Base-by-base conservation (phyloP, 2,329 filamentous ascomycete genomes). In the Pyrenochaeta sp. region DNA sequence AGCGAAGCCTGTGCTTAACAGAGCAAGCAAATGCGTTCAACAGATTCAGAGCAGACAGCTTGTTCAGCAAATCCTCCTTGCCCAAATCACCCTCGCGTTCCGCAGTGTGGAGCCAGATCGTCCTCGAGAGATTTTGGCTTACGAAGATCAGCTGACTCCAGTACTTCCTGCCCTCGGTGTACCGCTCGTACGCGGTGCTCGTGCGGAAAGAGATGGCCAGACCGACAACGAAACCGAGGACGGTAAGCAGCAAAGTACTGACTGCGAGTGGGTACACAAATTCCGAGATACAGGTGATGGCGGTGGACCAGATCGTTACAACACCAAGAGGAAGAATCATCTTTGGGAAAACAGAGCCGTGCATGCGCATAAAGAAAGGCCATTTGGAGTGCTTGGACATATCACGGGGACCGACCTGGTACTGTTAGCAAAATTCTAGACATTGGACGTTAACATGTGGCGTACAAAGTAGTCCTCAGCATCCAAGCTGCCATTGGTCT, bases 191-290 rank as follows among this genome's bases (percentile, higher is more conserved):
- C 9, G 90, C 90, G 7, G 89, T 91, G 2, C 88, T 87, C 58
- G 84, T 90, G 53, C 90, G 86, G 78, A 93, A 92, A 1, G 89
- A 91, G 30, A 93, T 82, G n/a, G 87, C 84, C 54, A 93, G 78
- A 84, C 87, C 87, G 72, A 93, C 89, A 54, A 93, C 88, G 78
- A 93, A 92, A 88, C 90, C 90, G 39, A 90, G 84, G 46, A 93
- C 86, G 1, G 90, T 92, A 47, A 93, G 81, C 17, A 92, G 80
- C 29, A 91, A 82, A n/a, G 82, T 86, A 69, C 83, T 82, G 58
- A 92, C 86, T 40, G 82, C 83, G 15, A 88, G 69, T 17, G 67
- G 46, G 56, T 81, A 72, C 11, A 82, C 75, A 43, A 77, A 77
- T 50, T 79, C 64, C 11, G 61, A 74, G 21, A 77, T 53, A 48